Evolutionary conservation across 768 basidiomycete species (phyloP).

Genomic region (Hemileccinum rubropunctum): DNA sequence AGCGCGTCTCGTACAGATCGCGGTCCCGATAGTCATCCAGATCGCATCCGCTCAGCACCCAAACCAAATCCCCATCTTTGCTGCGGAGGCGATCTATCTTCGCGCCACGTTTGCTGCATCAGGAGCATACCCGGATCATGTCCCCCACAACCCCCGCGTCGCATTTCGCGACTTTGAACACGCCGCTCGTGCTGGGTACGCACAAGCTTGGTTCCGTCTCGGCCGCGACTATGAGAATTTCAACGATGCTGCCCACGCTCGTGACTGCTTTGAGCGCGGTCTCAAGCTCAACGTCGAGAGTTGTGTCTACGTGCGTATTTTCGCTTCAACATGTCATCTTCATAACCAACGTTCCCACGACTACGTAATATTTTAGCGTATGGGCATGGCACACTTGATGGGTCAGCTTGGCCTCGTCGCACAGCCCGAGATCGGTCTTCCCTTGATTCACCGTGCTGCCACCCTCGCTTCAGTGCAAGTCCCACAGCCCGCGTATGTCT

Average conservation of each 20-base stretch:
- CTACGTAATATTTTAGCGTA: conserved; percentile 49
- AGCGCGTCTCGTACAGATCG: conserved; percentile 55
- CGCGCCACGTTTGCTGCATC: conserved; percentile 71
- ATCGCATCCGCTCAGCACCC: conserved; percentile 41
- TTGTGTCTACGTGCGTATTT: conserved; percentile 67
- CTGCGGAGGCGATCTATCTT: conserved; percentile 74
- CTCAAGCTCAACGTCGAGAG: conserved; percentile 70
- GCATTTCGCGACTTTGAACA: conserved; percentile 91
- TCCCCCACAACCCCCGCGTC: conserved; percentile 63
- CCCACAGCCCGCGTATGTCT: conserved; percentile 88
- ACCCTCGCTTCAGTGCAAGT: conserved; percentile 67
- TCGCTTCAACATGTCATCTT: no score
- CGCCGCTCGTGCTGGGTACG: conserved; percentile 74
- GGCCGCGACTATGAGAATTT: conserved; percentile 92
- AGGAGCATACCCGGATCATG: conserved; percentile 65
- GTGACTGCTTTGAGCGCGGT: conserved; percentile 86
- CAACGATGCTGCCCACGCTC: conserved; percentile 68
- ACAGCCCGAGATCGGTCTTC: conserved; percentile 56
- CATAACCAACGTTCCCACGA: conserved; percentile 1
- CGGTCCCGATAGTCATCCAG: conserved; percentile 62
- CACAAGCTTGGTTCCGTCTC: conserved; percentile 86
- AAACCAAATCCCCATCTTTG: conserved; percentile 38
- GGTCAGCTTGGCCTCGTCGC: conserved; percentile 74
- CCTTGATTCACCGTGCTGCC: conserved; percentile 76
- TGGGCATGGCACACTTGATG: conserved; percentile 91